A percentile compares a stretch with the other conserved stretches of the same genome.
phyloP scores from a whole-genome alignment of 768 basidiomycete species.

The Antrodiella citrinella region DNA sequence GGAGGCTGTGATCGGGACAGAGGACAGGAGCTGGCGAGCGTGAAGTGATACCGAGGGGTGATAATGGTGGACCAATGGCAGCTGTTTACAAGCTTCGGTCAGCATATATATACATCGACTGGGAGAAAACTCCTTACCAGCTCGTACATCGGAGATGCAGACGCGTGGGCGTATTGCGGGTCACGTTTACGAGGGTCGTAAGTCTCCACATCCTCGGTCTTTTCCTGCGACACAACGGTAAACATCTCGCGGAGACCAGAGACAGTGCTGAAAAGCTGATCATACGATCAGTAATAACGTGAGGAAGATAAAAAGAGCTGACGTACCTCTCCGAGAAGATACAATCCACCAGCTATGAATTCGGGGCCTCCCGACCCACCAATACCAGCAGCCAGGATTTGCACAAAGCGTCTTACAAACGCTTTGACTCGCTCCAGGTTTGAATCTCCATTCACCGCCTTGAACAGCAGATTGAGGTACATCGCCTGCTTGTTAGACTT shows the following conservation, averaged over 20 bases:
- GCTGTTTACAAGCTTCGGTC: constrained; percentile 40
- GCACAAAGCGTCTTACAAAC: constrained; percentile 75
- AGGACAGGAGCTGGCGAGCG: constrained; percentile 70
- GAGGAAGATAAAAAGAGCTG: neutral
- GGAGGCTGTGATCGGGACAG: constrained; percentile 68
- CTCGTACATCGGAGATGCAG: constrained; percentile 80
- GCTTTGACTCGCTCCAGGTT: constrained; percentile 62
- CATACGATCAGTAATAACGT: neutral
- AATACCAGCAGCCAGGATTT: constrained; percentile 57
- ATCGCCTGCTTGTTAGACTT: constrained; percentile 90
- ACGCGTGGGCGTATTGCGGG: constrained; percentile 78
- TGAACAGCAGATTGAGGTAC: constrained; percentile 93
- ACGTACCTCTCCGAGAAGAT: constrained; percentile 78
- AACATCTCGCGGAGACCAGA: constrained; percentile 40
- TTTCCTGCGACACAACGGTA: constrained; percentile 20
- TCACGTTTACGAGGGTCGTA: constrained; percentile 92
- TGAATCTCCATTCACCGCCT: constrained; percentile 67
- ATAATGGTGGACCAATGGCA: constrained; percentile 75
- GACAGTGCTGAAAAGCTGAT: constrained; percentile 44
- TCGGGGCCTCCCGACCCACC: constrained; percentile 66
- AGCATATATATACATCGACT: neutral
- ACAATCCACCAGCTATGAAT: constrained; percentile 85
- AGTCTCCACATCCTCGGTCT: constrained; percentile 14
- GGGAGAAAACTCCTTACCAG: constrained; percentile 68
- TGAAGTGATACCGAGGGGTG: constrained; percentile 89